Evolutionary conservation across 2,329 filamentous ascomycete genomes (phyloP).

Genomic region (Myriangium duriaei): DNA sequence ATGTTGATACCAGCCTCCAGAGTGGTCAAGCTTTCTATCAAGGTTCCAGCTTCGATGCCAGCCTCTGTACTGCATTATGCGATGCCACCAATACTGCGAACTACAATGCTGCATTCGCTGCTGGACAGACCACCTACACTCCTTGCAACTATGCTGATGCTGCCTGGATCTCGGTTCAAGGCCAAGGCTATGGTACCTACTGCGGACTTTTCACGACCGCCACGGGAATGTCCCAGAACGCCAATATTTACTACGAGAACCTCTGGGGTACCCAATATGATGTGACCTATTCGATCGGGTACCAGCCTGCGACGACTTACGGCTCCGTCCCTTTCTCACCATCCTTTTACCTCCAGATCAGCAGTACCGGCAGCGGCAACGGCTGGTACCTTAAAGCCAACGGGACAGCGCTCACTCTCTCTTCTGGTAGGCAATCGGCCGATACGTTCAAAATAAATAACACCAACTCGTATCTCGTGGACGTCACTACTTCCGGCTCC

Average conservation of each 20-base stretch:
- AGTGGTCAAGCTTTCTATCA: constrained; percentile 2
- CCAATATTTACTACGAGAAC: not conserved
- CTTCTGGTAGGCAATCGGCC: no score
- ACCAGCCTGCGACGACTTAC: not conserved
- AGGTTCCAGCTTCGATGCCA: constrained; percentile 2
- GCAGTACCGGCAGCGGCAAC: no score
- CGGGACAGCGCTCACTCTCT: no score
- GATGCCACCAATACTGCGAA: constrained; percentile 1
- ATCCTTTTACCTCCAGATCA: no score
- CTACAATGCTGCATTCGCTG: constrained; percentile 3
- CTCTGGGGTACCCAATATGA: constrained; percentile 3
- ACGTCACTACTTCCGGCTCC: no score
- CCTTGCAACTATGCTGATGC: constrained; percentile 12
- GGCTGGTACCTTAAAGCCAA: no score
- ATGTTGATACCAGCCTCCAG: constrained; percentile 1
- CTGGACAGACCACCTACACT: constrained; percentile 6
- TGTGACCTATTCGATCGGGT: constrained; percentile 9
- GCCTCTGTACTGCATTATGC: constrained; percentile 6
- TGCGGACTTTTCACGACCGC: constrained; percentile 9
- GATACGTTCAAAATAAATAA: no score
- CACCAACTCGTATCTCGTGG: no score
- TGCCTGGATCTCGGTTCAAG: constrained; percentile 7
- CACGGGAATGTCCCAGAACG: constrained; percentile 2
- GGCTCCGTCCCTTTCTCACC: no score
- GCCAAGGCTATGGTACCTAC: constrained; percentile 6